Percentiles rank a stretch among this genome's conserved stretches.
phyloP scores from a whole-genome alignment of 2,329 filamentous ascomycete genomes.

The Didymella pinodella region DNA sequence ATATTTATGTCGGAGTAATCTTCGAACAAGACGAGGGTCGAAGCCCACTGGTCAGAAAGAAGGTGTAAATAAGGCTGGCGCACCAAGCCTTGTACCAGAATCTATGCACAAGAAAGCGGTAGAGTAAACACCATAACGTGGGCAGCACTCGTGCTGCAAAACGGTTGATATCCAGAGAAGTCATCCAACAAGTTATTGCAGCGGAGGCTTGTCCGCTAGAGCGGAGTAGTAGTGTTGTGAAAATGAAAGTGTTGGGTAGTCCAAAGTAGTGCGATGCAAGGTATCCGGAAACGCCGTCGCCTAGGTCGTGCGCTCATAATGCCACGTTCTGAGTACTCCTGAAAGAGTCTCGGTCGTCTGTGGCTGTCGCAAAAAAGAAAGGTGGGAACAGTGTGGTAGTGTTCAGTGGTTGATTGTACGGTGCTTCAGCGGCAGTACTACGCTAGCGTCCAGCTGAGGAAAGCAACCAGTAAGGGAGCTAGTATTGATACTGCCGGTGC shows the following conservation, averaged over 20 bases:
- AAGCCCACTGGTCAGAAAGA: constrained; percentile 8
- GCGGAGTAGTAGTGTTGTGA: neutral
- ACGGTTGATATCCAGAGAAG: constrained; percentile 1
- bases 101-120: constrained; percentile 16
- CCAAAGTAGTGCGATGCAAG: constrained; percentile 15
- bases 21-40: neutral
- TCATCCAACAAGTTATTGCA: constrained; percentile 7
- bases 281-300: constrained; percentile 26
- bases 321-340: constrained; percentile 6
- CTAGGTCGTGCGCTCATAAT: constrained; percentile 28
- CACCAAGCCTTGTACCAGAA: constrained; percentile 13
- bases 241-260: constrained; percentile 16
- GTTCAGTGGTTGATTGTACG: constrained; percentile 20
- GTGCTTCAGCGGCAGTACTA: constrained; percentile 26
- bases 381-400: constrained; percentile 12
- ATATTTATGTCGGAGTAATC: neutral
- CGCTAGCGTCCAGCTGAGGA: constrained; percentile 40
- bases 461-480: constrained; percentile 34
- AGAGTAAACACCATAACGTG: constrained; percentile 8
- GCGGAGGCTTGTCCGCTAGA: constrained; percentile 6
- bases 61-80: constrained; percentile 10
- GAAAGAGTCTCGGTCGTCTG: constrained; percentile 9
- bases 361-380: constrained; percentile 22
- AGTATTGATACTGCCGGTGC: constrained; percentile 31
- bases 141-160: constrained; percentile 5